Conservation (phyloP, 1,284 basidiomycete species). For the Heimioporus retisporus region DNA sequence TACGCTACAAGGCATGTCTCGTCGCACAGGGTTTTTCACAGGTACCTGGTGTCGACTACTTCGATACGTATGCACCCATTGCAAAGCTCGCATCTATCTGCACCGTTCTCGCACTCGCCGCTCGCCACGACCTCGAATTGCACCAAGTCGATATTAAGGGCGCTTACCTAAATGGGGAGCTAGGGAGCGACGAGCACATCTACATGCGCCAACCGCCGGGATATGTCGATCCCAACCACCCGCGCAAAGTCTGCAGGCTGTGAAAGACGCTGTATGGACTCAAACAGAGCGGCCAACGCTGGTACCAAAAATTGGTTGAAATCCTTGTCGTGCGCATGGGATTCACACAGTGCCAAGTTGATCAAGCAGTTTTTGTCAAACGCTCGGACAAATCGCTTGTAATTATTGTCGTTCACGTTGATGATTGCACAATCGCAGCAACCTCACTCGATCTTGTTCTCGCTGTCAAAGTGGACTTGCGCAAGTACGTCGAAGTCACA, state of each 20-base stretch:
- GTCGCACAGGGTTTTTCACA: conserved; percentile 55
- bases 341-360: not conserved
- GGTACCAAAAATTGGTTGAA: not conserved
- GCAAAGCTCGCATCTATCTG: conserved; percentile 40
- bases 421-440: conserved; percentile 1
- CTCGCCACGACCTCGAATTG: not conserved
- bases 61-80: conserved; percentile 48
- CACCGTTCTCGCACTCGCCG: conserved; percentile 30
- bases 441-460: not conserved
- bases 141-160: conserved; percentile 12
- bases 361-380: not conserved
- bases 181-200: not conserved
- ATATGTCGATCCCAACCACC: not conserved
- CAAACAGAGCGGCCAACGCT: not conserved
- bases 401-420: not conserved
- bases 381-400: not conserved
- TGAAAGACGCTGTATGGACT: conserved; percentile 4
- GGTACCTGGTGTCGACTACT: conserved; percentile 50
- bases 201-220: conserved; percentile 8
- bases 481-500: not conserved
- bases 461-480: not conserved
- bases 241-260: not conserved
- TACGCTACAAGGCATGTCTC: conserved; percentile 49
- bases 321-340: not conserved
- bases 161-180: conserved; percentile 1